Base-by-base conservation (phyloP, 345 rosid species). In the Turritis glabra region DNA sequence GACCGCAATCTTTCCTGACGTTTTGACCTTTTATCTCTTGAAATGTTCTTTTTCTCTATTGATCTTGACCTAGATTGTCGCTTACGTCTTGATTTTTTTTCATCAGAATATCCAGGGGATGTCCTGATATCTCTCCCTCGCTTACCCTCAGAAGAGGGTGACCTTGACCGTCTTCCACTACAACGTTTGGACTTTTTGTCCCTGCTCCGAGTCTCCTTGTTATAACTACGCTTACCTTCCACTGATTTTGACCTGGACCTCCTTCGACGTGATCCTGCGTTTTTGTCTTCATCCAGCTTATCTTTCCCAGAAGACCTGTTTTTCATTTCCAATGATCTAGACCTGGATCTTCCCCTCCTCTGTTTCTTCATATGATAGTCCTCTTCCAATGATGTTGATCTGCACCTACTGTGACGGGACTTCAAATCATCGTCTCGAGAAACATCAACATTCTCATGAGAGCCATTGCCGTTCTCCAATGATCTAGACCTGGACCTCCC, bases 181-280 rank as follows among this genome's bases (percentile, higher is more conserved):
- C 38, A 84, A 76, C 76, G 85, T 73, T 82, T 90, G 57, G 90
- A 80, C 75, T 76, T 85, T 72, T 54, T 85, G 70, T 84, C 86
- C 74, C 83, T 81, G 62, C 77, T 80, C 67, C 74, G 81, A 54
- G 71, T 77, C 61, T 82, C 87, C 79, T 83, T 89, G 64, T 51
- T 74, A 40, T 76, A 62, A 35, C 47, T 67, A 48, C 62, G 82
- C 72, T 80, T 83, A 80, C 70, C 82, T 75, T 92, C 94, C 43
- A 77, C 64, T 78, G 94, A 92, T 67, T 82, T 80, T 59, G 97
- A 92, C 80, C 89, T 82, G 46, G 98, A 91, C 48, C 86, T 86
- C 81, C 84, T 87, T 73, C 81, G 84, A 76, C 59, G 83, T 73
- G 78, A 80, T 78, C 78, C 85, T 35, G 71, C 30, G 29, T 61